Conservation (phyloP, 352 stramenopile genomes). For the Pythium periplocum region DNA sequence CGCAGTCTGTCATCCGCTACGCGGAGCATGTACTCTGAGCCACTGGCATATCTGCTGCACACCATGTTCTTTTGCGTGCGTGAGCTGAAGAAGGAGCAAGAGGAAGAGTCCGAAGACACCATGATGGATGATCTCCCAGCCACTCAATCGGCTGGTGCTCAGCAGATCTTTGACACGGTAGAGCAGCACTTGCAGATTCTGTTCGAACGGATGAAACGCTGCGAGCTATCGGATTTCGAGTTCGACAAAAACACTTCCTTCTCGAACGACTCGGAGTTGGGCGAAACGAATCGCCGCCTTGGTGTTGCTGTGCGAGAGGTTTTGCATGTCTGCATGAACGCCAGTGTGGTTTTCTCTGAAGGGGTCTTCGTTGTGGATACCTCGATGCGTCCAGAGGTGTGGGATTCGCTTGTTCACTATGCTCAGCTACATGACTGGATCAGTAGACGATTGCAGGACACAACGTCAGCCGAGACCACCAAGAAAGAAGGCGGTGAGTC, state of each 20-base stretch:
- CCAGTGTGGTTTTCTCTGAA: conserved; percentile 13
- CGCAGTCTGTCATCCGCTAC: conserved; percentile 20
- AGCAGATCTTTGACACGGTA: conserved; percentile 18
- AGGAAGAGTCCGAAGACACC: conserved; percentile 19
- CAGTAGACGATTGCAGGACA: not conserved
- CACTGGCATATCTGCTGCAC: conserved; percentile 35
- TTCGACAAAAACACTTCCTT: conserved; percentile 44
- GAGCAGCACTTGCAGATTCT: conserved; percentile 23
- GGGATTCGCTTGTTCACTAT: conserved; percentile 22
- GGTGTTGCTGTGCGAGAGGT: conserved; percentile 23
- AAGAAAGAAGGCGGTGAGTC: too few relatives aligned
- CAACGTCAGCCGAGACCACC: too few relatives aligned
- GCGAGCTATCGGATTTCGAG: conserved; percentile 40
- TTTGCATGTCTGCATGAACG: conserved; percentile 39
- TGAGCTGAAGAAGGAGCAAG: conserved; percentile 15
- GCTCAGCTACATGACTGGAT: conserved; percentile 35
- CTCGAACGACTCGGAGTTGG: conserved; percentile 15
- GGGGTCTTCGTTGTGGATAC: too few relatives aligned
- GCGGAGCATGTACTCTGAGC: conserved; percentile 33
- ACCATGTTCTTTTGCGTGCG: conserved; percentile 26
- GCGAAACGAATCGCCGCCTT: conserved; percentile 27
- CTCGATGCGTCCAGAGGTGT: conserved; percentile 3
- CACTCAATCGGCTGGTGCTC: conserved; percentile 25
- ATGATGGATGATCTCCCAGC: conserved; percentile 34
- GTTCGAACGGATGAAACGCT: conserved; percentile 43